Base-by-base conservation (phyloP, 192 early-diverging fungal species). In the Backusella tuberculispora region DNA sequence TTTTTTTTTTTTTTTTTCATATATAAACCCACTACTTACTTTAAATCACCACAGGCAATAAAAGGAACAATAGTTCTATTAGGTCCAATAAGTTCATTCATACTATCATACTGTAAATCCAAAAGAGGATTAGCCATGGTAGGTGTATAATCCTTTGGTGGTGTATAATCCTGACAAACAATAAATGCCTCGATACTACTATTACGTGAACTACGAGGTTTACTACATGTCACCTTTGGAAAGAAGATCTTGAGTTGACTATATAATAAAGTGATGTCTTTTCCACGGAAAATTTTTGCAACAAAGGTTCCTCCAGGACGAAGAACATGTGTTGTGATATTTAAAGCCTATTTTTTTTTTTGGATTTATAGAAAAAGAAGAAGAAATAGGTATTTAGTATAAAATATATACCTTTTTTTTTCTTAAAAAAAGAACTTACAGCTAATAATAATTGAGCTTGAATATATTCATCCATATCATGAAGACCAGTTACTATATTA, bases 401-500 rank as follows among this genome's bases (percentile, higher is more conserved):
- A 15, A 4, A 9, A 56, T 21, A 21, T 21, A 24, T 24, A 7
- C 60, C 1, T 6, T 44, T 29, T n/a, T 45, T 43, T 15, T 3
- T 38, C 6, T 5, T 42, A 43, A 12, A 29, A 47, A 9, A 13
- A n/a, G 8, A 29, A 50, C 76, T 71, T 74, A 81, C 80, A 1
- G 97, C 96, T 50, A 99, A 85, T 53, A 98, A 83, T 10, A 99
- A 88, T 81, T 99, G 97, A 8, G 97, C 96, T 76, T 99, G 98
- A 76, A 98, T 95, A 79, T 97, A 99, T 84, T 99, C 98, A 85
- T 99, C 98, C 88, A 98, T 95, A 75, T 98, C 98, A 80, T 98
- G 97, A 41, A 98, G 86, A 21, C 98, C 98, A 13, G 97, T 99
- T 21, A 99, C 94, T 88, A 75, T 26, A 74, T n/a, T n/a, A 24